Conservation (phyloP, 1,284 basidiomycete species). For the Trametes polyzona region DNA sequence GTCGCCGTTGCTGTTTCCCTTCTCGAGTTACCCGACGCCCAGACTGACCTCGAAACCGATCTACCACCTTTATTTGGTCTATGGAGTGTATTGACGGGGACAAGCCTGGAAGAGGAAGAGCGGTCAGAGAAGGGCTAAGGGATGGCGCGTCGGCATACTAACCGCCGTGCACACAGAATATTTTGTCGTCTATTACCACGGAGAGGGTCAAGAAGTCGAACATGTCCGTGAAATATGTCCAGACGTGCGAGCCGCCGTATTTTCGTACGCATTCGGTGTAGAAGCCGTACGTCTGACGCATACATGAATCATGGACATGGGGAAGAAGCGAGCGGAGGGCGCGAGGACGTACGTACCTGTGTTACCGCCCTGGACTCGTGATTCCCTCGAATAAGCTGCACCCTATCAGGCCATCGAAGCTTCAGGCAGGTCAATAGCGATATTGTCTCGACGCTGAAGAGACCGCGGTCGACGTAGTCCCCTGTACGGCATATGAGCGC, state of each 20-base stretch:
- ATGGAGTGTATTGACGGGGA: conserved; percentile 99
- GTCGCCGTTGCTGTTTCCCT: conserved; percentile 1
- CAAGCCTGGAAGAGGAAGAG: conserved; percentile 60
- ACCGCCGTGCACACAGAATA: conserved; percentile 99
- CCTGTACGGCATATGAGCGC: conserved; percentile 44
- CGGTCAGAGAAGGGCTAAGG: conserved; percentile 10
- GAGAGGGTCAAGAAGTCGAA: conserved; percentile 98
- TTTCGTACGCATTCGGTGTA: conserved; percentile 99
- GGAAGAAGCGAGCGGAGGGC: conserved; percentile 20
- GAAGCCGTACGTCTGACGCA: conserved; percentile 92
- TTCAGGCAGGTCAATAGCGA: conserved; percentile 97
- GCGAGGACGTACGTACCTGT: conserved; percentile 65
- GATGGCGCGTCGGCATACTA: conserved; percentile 27
- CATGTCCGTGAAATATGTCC: conserved; percentile 99
- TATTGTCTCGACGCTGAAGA: conserved; percentile 99
- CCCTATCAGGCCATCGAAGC: conserved; percentile 94
- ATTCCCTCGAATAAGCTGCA: conserved; percentile 97
- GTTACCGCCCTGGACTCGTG: conserved; percentile 99
- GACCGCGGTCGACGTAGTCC: conserved; percentile 96
- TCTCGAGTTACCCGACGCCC: neutral
- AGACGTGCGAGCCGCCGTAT: conserved; percentile 95
- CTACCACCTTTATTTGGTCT: conserved; percentile 99
- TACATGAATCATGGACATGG: conserved; percentile 20
- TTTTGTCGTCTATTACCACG: conserved; percentile 98
- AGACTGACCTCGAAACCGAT: conserved; percentile 88